phyloP scores from a whole-genome alignment of 176 grass and related monocot genomes.

The Lolium multiflorum region DNA sequence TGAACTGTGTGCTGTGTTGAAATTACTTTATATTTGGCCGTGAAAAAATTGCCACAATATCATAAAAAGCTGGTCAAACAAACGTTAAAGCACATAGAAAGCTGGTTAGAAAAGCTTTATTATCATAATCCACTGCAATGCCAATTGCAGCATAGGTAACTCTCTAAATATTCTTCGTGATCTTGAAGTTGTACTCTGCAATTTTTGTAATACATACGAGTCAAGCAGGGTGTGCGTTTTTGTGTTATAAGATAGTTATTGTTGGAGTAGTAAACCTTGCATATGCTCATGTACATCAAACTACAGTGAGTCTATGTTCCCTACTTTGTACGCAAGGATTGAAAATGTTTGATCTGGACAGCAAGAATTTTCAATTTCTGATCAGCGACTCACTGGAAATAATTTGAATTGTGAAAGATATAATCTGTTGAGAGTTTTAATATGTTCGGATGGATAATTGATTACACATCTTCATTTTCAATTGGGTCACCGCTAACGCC shows the following conservation, averaged over 20 bases:
- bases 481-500: background rate
- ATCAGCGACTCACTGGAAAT: background rate
- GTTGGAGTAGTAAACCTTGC: background rate
- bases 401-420: background rate
- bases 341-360: slow-evolving; percentile 1
- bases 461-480: background rate
- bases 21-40: background rate
- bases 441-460: background rate
- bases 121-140: background rate
- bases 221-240: background rate
- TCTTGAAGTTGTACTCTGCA: background rate
- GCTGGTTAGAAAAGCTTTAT: background rate
- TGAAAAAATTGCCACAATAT: background rate
- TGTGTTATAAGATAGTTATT: background rate
- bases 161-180: slow-evolving; percentile 13
- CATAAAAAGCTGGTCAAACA: slow-evolving; percentile 1
- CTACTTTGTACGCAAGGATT: background rate
- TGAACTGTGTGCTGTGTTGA: background rate
- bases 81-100: background rate
- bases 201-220: slow-evolving; percentile 2
- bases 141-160: slow-evolving; percentile 4
- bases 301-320: background rate
- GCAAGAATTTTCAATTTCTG: background rate
- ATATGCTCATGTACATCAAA: slow-evolving; percentile 15
- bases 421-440: background rate